Base-by-base conservation (phyloP, 192 early-diverging fungal genomes). In the Coemansia sp. region DNA sequence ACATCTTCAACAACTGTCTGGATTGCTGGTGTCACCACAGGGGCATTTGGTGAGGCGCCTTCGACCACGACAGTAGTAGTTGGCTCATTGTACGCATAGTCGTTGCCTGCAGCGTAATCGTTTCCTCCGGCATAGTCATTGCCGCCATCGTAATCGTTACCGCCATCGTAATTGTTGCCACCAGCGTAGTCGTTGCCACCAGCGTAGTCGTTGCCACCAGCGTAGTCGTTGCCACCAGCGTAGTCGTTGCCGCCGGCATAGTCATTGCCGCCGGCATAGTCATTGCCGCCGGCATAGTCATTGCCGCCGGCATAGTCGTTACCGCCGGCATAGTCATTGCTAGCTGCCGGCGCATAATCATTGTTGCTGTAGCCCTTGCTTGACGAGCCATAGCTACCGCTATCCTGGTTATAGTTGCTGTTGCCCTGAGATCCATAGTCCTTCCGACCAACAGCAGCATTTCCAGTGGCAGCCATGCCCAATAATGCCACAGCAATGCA, bases 1-100 rank as follows among this genome's bases (percentile, higher is more conserved):
- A 77, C 36, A 21, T 77, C 65, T 26, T 65, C 38, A 30, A 77
- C 39, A 3, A 69, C 63, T 2, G 73, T 77, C 52, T 77, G 63
- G 56, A 69, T 18, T 9, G 20, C 18, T 3, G 50, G 50, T 2
- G 50, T 35, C 50, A 21, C 50, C 53, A 31, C 60, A 41, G 49
- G 59, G 53, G 49, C 61, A 60, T 48, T 48, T 4, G 72, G 60
- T 4, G 68, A 55, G 6, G 43, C 53, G 6, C 40, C 52, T 52
- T 70, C 61, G 30, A 68, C 46, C 7, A 68, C 59, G 6, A 63
- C 56, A 0, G 71, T 67, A 11, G 62, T 65, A 5, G 58, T 61
- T 11, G 55, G 49, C 13, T 62, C 55, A 14, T 50, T 26, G 44
- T 52, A 54, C 2, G 14, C 49, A 41, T 55, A 54, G 47, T 26